Percentiles rank a stretch among this genome's conserved stretches.
Conservation (phyloP, 116 monocot species). For the Iris pallida region DNA sequence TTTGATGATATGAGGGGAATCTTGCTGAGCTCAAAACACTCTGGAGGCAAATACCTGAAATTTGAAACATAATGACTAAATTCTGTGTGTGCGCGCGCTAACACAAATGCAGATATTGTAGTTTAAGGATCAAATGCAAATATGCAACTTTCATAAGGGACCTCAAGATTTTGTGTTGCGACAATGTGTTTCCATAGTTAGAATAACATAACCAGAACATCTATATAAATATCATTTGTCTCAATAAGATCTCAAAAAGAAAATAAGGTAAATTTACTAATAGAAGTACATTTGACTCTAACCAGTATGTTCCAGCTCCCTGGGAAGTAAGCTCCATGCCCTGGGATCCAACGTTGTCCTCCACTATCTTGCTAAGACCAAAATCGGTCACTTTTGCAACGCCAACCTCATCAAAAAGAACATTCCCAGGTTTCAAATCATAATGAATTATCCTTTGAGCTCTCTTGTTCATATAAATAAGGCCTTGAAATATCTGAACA, state of each 20-base stretch:
- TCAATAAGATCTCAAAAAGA: background rate
- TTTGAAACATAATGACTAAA: background rate
- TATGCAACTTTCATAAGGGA: too few relatives aligned
- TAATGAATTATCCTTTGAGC: slow-evolving; percentile 94
- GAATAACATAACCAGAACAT: too few relatives aligned
- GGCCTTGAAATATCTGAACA: slow-evolving; percentile 98
- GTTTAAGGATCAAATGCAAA: too few relatives aligned
- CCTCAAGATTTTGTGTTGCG: too few relatives aligned
- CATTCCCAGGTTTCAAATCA: slow-evolving; percentile 99
- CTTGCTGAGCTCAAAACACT: slow-evolving; percentile 83
- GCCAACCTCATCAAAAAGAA: slow-evolving; percentile 94
- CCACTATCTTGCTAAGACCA: slow-evolving; percentile 99
- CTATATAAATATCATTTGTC: background rate
- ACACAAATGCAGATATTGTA: too few relatives aligned
- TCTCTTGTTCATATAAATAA: slow-evolving; percentile 90
- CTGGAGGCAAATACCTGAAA: slow-evolving; percentile 95
- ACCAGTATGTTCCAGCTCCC: slow-evolving; percentile 99
- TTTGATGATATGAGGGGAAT: slow-evolving; percentile 89
- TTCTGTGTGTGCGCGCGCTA: too few relatives aligned
- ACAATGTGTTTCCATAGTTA: too few relatives aligned
- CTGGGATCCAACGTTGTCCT: slow-evolving; percentile 85
- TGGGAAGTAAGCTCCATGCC: slow-evolving; percentile 99
- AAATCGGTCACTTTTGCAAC: slow-evolving; percentile 96
- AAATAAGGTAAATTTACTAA: background rate
- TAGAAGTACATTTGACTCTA: slow-evolving; percentile 6